Percentiles rank a stretch among this genome's conserved stretches.
phyloP scores from a whole-genome alignment of 2,329 filamentous ascomycete species.

The Scedosporium aurantiacum region DNA sequence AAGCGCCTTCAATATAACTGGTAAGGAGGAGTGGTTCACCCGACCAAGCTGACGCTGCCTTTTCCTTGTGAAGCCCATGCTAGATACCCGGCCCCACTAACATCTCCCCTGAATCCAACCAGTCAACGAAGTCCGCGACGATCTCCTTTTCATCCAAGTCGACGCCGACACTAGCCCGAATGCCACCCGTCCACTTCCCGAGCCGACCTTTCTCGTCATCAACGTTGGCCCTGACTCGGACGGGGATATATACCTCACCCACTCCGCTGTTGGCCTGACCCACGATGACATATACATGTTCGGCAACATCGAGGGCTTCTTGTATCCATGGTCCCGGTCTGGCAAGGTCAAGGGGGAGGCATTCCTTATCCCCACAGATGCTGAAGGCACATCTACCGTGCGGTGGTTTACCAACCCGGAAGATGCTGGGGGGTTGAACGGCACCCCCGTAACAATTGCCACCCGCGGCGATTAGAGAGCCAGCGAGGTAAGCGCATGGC shows the following conservation, averaged over 20 bases:
- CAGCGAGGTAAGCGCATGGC: not conserved
- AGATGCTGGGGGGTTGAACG: not conserved
- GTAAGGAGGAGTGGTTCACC: not conserved
- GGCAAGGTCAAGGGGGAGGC: not conserved
- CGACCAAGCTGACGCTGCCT: not conserved
- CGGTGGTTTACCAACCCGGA: not conserved
- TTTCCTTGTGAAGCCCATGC: not conserved
- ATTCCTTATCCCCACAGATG: not conserved
- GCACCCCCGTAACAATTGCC: not conserved
- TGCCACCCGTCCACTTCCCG: not conserved
- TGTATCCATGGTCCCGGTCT: not conserved
- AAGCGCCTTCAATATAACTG: not conserved
- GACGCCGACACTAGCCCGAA: not conserved
- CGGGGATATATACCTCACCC: conserved; percentile 9
- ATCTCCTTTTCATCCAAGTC: conserved; percentile 10
- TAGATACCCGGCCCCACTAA: not conserved
- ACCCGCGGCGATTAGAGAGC: not conserved
- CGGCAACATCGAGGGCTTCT: not conserved
- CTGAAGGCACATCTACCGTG: not conserved
- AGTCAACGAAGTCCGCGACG: not conserved
- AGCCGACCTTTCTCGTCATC: conserved; percentile 13
- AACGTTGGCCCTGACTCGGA: conserved; percentile 8
- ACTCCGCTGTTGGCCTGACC: conserved; percentile 9
- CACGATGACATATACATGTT: conserved; percentile 10
- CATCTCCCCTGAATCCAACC: not conserved